Base-by-base conservation (phyloP, 805 yeast species). In the Candida mattraensis region DNA sequence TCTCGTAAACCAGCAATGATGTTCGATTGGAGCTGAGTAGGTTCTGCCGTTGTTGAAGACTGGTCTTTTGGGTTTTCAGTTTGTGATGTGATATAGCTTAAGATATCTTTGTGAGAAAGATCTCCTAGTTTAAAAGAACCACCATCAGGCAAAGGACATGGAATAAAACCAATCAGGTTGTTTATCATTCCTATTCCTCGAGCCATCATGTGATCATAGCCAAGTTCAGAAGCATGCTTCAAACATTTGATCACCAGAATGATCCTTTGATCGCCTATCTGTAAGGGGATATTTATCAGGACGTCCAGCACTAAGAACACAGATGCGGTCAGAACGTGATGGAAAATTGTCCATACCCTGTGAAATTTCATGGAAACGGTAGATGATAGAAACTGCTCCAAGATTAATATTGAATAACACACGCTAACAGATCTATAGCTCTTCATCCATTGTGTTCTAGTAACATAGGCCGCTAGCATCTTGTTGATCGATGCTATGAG, bases 371-470 rank as follows among this genome's bases (percentile, higher is more conserved):
- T n/a, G 20, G 24, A 11, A 4, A 34, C 24, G 3, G 31, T 11
- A 21, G 37, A 34, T 14, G 24, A 24, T 8, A 23, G 13, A 17
- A 34, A 34, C 21, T 18, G 23, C 12, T 34, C 32, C 11, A 34
- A 8, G 5, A 27, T 34, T 25, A 28, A 5, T 5, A 28, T 18
- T 3, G 37, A 34, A 21, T 34, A 34, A 20, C 32, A 22, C 18
- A 34, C 28, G 15, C 32, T 26, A 3, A 18, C 30, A 2, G 37
- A 23, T 9, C 32, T 23, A 15, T 22, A 22, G 4, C 21, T 34
- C 23, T n/a, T 23, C 32, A 34, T 34, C 37, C 37, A 34, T 20
- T 34, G 32, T 10, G 20, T 27, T 5, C 23, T 12, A 10, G 21
- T 3, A 2, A 25, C 25, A 13, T 28, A 22, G 5, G 16, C 3